Percentiles rank a stretch among this genome's conserved stretches.
phyloP scores from a whole-genome alignment of 305 asterid genomes.

The Fraxinus albicans region DNA sequence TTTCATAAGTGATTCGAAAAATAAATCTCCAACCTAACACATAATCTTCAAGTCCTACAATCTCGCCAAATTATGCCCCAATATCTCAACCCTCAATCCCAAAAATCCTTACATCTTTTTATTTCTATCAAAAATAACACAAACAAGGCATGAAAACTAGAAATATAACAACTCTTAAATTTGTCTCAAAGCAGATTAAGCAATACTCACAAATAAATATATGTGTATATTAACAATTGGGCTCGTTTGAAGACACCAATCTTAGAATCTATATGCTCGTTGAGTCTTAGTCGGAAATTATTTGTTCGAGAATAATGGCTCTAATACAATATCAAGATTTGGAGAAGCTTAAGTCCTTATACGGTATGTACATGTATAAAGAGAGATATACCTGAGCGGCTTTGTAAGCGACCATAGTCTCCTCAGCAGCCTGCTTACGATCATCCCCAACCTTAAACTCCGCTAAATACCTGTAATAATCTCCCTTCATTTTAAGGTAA shows the following conservation, averaged over 20 bases:
- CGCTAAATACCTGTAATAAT: slow-evolving; percentile 56
- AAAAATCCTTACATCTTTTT: background rate
- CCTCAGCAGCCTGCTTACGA: slow-evolving; percentile 64
- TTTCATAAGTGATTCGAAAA: background rate
- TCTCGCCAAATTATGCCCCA: background rate
- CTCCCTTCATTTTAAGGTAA: slow-evolving; percentile 70
- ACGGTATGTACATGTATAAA: background rate
- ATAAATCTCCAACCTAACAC: background rate
- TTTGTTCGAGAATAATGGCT: no score
- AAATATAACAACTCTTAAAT: background rate
- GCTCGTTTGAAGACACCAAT: background rate
- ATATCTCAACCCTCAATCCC: background rate
- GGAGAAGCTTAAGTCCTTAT: background rate
- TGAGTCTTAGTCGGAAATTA: background rate
- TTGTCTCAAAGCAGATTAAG: background rate
- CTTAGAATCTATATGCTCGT: background rate
- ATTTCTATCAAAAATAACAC: background rate
- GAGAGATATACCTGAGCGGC: slow-evolving; percentile 54
- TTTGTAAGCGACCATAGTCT: slow-evolving; percentile 57
- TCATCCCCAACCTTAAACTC: slow-evolving; percentile 60
- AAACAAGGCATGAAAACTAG: background rate
- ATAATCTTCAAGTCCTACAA: background rate
- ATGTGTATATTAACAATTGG: background rate
- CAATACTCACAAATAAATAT: background rate
- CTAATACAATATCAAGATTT: background rate